Base-by-base conservation (phyloP, 305 asterid species). In the Nicotiana rustica region DNA sequence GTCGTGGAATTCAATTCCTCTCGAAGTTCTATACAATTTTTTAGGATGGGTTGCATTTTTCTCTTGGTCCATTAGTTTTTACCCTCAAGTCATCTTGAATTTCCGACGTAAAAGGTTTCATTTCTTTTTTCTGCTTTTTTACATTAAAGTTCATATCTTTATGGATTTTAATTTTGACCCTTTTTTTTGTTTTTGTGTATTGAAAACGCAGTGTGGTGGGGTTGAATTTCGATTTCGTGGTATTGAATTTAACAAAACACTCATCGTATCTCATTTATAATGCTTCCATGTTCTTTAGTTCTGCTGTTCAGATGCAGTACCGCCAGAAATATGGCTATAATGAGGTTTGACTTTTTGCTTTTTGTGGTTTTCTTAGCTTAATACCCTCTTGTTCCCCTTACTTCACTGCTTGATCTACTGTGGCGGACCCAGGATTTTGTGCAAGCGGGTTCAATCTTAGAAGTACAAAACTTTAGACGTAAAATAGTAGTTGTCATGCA, bases 61-160 rank as follows among this genome's bases (percentile, higher is more conserved):
- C 44, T 89, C 98, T 10, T 95, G 98, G 98, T 92, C 98, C 75
- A 85, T 95, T 88, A 91, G 98, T 82, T 95, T 95, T 90, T 95
- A 95, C 86, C 98, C 97, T 33, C 98, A 95, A 86, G 90, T 87
- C 6, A 78, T 90, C 82, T 75, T 95, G 84, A 95, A 95, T 90
- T 95, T 91, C 87, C 89, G 81, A 10, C 87, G 97, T 69, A 93
- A 91, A 88, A 95, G 98, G 98, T 94, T 31, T 18, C 8, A 6
- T 21, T 31, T 47, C 31, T 8, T 75, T 25, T 77, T 60, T 78
- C 15, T 8, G 29, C 2, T 41, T 64, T 18, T 29, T 62, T 62
- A 1, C 35, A 62, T 62, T 1, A 21, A 62, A 21, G 14, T 38
- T 77, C 5, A 12, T 12, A 55, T 29, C 47, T 29, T 52, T 29